These are phyloP conservation scores for Paulownia fortunei DNA, from an alignment of 257 asterid species.

Conservation along the genomic window DNA sequence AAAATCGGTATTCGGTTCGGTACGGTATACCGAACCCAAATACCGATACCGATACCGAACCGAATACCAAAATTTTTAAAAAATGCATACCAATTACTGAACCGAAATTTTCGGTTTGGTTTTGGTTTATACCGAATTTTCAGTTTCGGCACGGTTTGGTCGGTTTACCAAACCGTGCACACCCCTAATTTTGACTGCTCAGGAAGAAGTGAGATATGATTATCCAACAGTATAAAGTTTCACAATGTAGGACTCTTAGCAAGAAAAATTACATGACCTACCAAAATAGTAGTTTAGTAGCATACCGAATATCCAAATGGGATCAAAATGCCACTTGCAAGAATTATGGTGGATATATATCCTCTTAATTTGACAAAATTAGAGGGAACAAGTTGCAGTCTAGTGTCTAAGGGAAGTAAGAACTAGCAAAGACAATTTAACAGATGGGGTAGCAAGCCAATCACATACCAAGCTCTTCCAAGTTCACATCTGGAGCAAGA, in stretches of 20 bases:
- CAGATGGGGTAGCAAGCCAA: constrained; percentile 16
- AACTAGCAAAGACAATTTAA: constrained; percentile 16
- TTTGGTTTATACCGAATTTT: too few species aligned
- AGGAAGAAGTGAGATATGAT: constrained; percentile 11
- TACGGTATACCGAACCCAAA: too few species aligned
- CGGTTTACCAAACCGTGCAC: too few species aligned
- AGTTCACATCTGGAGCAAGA: constrained; percentile 90
- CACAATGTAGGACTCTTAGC: constrained; percentile 1
- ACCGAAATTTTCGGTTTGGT: too few species aligned
- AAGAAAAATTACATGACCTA: constrained; percentile 13
- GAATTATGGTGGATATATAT: constrained; percentile 7
- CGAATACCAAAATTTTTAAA: too few species aligned
- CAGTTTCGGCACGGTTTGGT: too few species aligned
- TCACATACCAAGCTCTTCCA: constrained; percentile 89
- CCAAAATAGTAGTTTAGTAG: constrained; percentile 8
- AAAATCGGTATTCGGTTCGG: too few species aligned
- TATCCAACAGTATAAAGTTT: constrained; percentile 19
- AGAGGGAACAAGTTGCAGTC: neutral
- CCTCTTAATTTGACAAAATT: constrained; percentile 18
- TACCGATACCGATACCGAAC: too few species aligned
- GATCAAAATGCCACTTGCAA: constrained; percentile 13
- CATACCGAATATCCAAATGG: constrained; percentile 11
- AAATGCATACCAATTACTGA: too few species aligned
- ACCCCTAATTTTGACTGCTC: constrained; percentile 22
- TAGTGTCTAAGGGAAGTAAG: neutral